Evolutionary conservation across 1,139 yeast genomes (phyloP).

Genomic region (Diutina sp.): DNA sequence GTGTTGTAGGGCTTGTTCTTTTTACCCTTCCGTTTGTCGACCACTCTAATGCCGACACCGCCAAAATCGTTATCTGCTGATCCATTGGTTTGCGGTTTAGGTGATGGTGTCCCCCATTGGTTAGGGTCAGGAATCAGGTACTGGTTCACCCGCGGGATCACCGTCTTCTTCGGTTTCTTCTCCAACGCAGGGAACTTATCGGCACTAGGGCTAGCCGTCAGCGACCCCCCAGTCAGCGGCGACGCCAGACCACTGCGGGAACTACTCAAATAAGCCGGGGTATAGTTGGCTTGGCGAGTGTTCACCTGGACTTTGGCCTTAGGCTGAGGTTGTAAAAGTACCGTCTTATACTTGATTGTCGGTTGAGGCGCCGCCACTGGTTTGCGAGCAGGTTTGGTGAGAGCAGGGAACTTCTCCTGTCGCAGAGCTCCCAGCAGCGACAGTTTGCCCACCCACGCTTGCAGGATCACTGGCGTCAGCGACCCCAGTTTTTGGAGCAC

Average conservation of each 20-base stretch:
- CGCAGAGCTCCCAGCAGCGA: slow-evolving; percentile 18
- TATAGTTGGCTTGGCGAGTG: not conserved
- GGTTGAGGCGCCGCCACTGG: slow-evolving; percentile 4
- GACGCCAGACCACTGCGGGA: not conserved
- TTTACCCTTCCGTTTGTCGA: slow-evolving; percentile 1
- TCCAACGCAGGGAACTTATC: slow-evolving; percentile 28
- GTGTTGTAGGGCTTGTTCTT: not conserved
- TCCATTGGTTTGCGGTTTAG: not conserved
- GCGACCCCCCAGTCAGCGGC: not conserved
- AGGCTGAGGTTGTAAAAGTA: not conserved
- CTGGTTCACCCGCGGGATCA: slow-evolving; percentile 3
- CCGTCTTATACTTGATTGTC: slow-evolving; percentile 1
- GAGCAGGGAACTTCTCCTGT: slow-evolving; percentile 7
- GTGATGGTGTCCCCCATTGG: not conserved
- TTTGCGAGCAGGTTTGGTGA: slow-evolving; percentile 9
- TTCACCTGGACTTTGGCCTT: not conserved
- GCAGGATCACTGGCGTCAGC: slow-evolving; percentile 16
- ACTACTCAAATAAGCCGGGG: not conserved
- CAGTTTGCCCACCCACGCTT: slow-evolving; percentile 12
- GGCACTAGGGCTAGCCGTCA: not conserved
- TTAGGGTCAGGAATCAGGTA: not conserved
- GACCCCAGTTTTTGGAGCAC: slow-evolving; percentile 10
- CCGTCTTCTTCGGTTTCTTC: slow-evolving; percentile 20
- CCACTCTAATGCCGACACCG: not conserved
- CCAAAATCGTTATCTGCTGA: not conserved